phyloP scores from a whole-genome alignment of 331 rosid genomes.

The Erythrophleum ivorense region DNA sequence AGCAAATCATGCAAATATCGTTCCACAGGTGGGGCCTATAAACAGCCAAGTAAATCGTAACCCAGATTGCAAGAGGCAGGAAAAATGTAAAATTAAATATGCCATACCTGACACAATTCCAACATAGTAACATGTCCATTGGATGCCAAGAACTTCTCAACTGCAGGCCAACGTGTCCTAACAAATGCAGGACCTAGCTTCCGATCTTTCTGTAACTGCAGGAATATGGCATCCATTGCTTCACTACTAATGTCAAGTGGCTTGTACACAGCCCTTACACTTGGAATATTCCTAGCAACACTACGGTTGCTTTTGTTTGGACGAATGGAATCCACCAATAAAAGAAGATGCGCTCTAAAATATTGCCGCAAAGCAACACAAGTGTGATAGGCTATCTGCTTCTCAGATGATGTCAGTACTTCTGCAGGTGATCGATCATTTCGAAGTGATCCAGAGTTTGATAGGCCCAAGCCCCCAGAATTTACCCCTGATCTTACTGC shows the following conservation, averaged over 20 bases:
- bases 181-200: constrained; percentile 95
- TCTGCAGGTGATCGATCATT: constrained; percentile 88
- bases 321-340: constrained; percentile 90
- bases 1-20: constrained; percentile 96
- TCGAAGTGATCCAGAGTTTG: constrained; percentile 74
- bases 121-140: constrained; percentile 90
- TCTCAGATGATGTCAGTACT: constrained; percentile 91
- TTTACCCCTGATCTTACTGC: constrained; percentile 90
- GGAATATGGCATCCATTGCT: constrained; percentile 85
- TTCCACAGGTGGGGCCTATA: constrained; percentile 96
- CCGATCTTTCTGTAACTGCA: constrained; percentile 92
- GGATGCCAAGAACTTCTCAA: constrained; percentile 76
- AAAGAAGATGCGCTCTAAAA: constrained; percentile 92
- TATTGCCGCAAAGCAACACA: constrained; percentile 93
- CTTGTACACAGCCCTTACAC: constrained; percentile 88
- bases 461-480: constrained; percentile 73
- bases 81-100: constrained; percentile 11
- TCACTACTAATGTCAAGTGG: constrained; percentile 93
- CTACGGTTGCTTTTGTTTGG: constrained; percentile 89
- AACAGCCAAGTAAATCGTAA: constrained; percentile 29
- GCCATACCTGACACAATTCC: constrained; percentile 94
- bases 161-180: constrained; percentile 87
- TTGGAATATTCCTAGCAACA: constrained; percentile 79
- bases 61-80: constrained; percentile 30
- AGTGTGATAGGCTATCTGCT: constrained; percentile 95